Evolutionary conservation across 192 early-diverging fungal genomes (phyloP).

Genomic region (Rhizophagus prolifer): DNA sequence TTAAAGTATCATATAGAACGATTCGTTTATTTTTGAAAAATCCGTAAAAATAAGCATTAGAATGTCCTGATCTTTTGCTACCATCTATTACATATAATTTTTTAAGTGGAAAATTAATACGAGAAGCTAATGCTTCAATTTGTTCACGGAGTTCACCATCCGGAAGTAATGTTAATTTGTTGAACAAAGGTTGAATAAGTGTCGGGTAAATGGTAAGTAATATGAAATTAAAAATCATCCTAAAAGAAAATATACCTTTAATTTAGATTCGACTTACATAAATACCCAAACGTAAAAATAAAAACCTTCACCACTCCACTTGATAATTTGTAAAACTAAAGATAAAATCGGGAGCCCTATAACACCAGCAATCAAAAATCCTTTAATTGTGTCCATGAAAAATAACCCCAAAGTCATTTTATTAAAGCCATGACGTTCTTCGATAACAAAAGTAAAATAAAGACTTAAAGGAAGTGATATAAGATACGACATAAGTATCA

Average conservation of each 20-base stretch:
- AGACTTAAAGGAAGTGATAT: constrained; percentile 77
- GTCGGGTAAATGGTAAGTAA: constrained; percentile 87
- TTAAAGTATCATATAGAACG: constrained; percentile 90
- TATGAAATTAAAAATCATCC: constrained; percentile 67
- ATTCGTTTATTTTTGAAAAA: constrained; percentile 97
- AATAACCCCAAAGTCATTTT: constrained; percentile 84
- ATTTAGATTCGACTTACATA: constrained; percentile 55
- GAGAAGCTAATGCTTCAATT: constrained; percentile 80
- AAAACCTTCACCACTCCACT: constrained; percentile 78
- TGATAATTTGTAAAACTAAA: constrained; percentile 79
- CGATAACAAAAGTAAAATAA: constrained; percentile 94
- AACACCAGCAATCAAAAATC: constrained; percentile 59
- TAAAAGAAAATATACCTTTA: constrained; percentile 29
- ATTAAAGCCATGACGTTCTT: constrained; percentile 94
- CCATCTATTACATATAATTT: constrained; percentile 97
- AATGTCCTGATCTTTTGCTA: constrained; percentile 85
- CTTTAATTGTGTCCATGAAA: constrained; percentile 78
- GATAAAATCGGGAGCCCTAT: constrained; percentile 81
- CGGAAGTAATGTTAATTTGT: constrained; percentile 86
- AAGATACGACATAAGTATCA: constrained; percentile 58
- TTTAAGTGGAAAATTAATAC: constrained; percentile 86
- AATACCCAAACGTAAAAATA: constrained; percentile 92
- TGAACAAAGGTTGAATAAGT: constrained; percentile 97
- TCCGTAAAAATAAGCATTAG: constrained; percentile 96
- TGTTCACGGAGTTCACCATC: constrained; percentile 76